phyloP scores from a whole-genome alignment of 768 basidiomycete species.

The Podaxis carcinomalis region DNA sequence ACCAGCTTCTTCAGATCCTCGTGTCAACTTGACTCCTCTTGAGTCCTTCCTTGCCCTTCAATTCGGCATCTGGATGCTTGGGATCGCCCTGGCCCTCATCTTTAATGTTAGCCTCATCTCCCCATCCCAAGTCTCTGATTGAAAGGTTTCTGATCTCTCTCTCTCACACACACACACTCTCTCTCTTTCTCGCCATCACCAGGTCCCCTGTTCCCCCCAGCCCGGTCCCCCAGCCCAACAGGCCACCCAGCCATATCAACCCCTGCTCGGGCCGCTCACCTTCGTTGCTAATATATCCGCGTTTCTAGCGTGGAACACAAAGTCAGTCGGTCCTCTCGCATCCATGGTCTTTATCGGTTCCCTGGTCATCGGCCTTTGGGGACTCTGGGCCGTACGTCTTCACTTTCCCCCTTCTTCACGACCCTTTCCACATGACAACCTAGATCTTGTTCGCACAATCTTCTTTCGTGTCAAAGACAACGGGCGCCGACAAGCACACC shows the following conservation, averaged over 20 bases:
- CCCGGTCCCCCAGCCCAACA: slow-evolving; percentile 23
- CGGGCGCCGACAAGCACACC: slow-evolving; percentile 80
- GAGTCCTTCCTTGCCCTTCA: slow-evolving; percentile 69
- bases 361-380: slow-evolving; percentile 55
- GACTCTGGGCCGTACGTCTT: slow-evolving; percentile 63
- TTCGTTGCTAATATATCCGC: slow-evolving; percentile 49
- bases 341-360: slow-evolving; percentile 46
- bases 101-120: slow-evolving; percentile 43
- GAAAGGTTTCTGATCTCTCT: background rate
- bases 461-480: slow-evolving; percentile 56
- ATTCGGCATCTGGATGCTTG: slow-evolving; percentile 56
- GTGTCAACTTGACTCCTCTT: slow-evolving; percentile 49
- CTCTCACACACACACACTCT: too few species aligned
- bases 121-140: slow-evolving; percentile 7
- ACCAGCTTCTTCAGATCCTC: slow-evolving; percentile 27
- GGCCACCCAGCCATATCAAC: slow-evolving; percentile 38
- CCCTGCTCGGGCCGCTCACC: slow-evolving; percentile 60
- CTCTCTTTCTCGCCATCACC: background rate
- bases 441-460: slow-evolving; percentile 63
- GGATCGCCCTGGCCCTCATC: slow-evolving; percentile 51
- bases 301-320: slow-evolving; percentile 64
- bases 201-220: slow-evolving; percentile 46
- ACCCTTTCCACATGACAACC: background rate
- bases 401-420: slow-evolving; percentile 6
- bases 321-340: slow-evolving; percentile 51